Evolutionary conservation across 208 protist species (phyloP).

Genomic region (Trypanosoma boissoni): DNA sequence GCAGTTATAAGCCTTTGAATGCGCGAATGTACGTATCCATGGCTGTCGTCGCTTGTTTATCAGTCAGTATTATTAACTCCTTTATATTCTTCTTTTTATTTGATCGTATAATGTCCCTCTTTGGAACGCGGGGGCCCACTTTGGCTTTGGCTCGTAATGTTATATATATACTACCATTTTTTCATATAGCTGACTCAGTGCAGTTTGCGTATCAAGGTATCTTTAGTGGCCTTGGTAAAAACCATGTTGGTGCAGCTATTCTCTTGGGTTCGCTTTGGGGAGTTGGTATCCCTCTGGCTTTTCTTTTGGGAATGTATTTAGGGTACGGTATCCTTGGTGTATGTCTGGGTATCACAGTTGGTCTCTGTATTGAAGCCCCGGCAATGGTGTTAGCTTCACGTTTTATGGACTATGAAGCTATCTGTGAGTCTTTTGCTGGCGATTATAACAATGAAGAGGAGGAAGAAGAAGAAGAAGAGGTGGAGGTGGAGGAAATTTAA

Average conservation of each 20-base stretch:
- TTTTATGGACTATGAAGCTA: slow-evolving; percentile 55
- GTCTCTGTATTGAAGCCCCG: slow-evolving; percentile 78
- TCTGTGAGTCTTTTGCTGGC: slow-evolving; percentile 64
- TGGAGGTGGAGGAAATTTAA: slow-evolving; percentile 49
- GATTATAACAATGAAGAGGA: slow-evolving; percentile 56
- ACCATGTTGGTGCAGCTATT: slow-evolving; percentile 72
- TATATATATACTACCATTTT: slow-evolving; percentile 58
- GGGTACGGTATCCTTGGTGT: slow-evolving; percentile 65
- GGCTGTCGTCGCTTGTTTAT: slow-evolving; percentile 33
- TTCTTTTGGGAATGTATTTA: slow-evolving; percentile 58
- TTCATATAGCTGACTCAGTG: slow-evolving; percentile 74
- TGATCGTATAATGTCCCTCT: slow-evolving; percentile 66
- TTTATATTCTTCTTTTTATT: slow-evolving; percentile 50
- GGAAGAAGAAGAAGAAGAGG: slow-evolving; percentile 31
- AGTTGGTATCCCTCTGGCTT: slow-evolving; percentile 63
- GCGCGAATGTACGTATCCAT: slow-evolving; percentile 62
- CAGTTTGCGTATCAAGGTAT: slow-evolving; percentile 87
- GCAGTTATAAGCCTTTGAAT: slow-evolving; percentile 46
- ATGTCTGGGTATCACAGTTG: slow-evolving; percentile 70
- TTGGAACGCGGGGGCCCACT: slow-evolving; percentile 56
- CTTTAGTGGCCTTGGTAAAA: slow-evolving; percentile 81
- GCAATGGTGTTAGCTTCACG: slow-evolving; percentile 58
- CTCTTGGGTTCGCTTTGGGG: slow-evolving; percentile 71
- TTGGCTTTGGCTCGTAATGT: slow-evolving; percentile 48
- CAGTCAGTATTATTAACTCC: slow-evolving; percentile 50